Percentiles rank a stretch among this genome's conserved stretches.
Evolutionary conservation across 257 asterid species (phyloP).

Genomic region (Eucommia ulmoides): DNA sequence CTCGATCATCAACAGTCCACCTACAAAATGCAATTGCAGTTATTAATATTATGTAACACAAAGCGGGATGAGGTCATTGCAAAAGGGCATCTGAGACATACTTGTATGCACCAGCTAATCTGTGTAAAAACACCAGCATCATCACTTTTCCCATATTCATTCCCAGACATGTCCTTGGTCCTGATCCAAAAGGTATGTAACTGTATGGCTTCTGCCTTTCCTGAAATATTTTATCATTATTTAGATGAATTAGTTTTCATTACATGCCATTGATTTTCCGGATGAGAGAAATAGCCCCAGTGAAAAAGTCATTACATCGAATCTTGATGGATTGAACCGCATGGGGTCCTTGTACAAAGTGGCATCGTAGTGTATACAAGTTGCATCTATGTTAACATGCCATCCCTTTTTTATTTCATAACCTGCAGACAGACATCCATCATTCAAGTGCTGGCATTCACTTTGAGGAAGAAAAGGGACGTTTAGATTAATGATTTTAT

Average conservation of each 20-base stretch:
- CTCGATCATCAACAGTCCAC: slow-evolving; percentile 50
- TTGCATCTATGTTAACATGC: slow-evolving; percentile 51
- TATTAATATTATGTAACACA: background rate
- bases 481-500: background rate
- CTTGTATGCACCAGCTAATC: slow-evolving; percentile 43
- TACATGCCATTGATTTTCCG: background rate
- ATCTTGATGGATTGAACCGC: slow-evolving; percentile 53
- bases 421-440: too few relatives aligned
- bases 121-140: slow-evolving; percentile 40
- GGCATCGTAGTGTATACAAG: slow-evolving; percentile 51
- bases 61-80: background rate
- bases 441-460: too few relatives aligned
- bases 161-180: slow-evolving; percentile 57
- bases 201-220: slow-evolving; percentile 48
- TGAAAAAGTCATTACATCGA: slow-evolving; percentile 24
- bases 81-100: slow-evolving; percentile 10
- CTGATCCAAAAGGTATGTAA: slow-evolving; percentile 54
- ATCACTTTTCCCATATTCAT: slow-evolving; percentile 53
- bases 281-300: background rate
- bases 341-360: slow-evolving; percentile 28
- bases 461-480: too few relatives aligned
- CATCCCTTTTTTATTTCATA: slow-evolving; percentile 53
- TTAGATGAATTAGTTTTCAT: background rate
- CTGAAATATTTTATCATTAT: slow-evolving; percentile 13
- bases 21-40: slow-evolving; percentile 10